Evolutionary conservation across 1,284 basidiomycete species (phyloP), one percentile per base, ranked within the genome.

Genomic region (Termitomyces sp.): DNA sequence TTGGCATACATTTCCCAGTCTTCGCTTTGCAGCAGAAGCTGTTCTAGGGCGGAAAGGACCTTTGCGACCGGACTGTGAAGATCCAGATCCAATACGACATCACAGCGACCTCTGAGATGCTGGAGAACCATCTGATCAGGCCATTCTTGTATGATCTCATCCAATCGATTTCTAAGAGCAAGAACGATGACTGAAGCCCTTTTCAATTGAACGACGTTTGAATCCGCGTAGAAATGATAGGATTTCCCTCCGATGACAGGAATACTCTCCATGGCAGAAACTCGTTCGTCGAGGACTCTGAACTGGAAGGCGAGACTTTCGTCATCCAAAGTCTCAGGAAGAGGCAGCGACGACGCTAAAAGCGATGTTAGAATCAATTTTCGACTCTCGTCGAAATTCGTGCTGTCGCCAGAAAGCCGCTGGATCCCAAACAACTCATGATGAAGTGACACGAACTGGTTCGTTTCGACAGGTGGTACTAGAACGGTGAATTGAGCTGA

Each of bases 1-100:
- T 93, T 95, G 10, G 96, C 88, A 62, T 91, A 99, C 62, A 87
- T 86, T 67, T 99, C 93, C 97, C 97, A 99, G 65, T 99, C 97
- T 57, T 97, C 92, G 9, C 86, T 92, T 59, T 97, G 91, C 40
- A 87, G 64, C 1, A 99, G 73, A 10, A 99, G 75, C 57, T 90
- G 88, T 68, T 99, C 97, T 40, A 98, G 67, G 2, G 88, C 86
- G 0, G 91, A 80, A 16, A 99, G 78, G 18, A 96, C 72, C 64
- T 86, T 88, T 5, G 96, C 93, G 5, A 98, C 73, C 0, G 97
- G 86, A 57, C 84, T 86, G 43, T 79, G 73, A 5, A 90, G 72
- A 50, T 82, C 77, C 16, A 96, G 73, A 0, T 72, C 67, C 38
- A 93, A 72, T 46, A 96, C 78, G 5, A 75, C 71, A 34, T 88